phyloP scores from a whole-genome alignment of 352 stramenopile genomes.

The Phytophthora ramorum region DNA sequence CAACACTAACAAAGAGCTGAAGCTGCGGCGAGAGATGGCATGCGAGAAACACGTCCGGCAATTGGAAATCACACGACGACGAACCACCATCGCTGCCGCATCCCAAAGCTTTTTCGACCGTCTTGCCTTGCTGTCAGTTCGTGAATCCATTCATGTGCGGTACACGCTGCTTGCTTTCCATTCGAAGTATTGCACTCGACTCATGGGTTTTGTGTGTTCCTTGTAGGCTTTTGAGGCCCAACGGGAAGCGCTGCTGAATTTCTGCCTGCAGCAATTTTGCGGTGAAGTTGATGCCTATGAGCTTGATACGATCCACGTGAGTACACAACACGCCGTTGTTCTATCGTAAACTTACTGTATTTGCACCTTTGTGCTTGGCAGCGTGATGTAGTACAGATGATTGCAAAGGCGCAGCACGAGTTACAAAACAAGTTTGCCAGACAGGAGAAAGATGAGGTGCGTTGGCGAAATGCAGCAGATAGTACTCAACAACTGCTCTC shows the following conservation, averaged over 20 bases:
- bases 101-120: slow-evolving; percentile 56
- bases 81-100: slow-evolving; percentile 33
- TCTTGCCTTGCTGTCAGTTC: slow-evolving; percentile 40
- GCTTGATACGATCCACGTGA: slow-evolving; percentile 34
- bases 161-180: background rate
- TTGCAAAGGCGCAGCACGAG: slow-evolving; percentile 27
- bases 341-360: background rate
- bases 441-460: slow-evolving; percentile 35
- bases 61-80: slow-evolving; percentile 44
- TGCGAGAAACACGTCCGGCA: slow-evolving; percentile 26
- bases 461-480: background rate
- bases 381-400: slow-evolving; percentile 32
- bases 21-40: slow-evolving; percentile 8
- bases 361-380: slow-evolving; percentile 2
- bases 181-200: background rate
- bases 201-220: background rate
- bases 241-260: slow-evolving; percentile 34
- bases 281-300: slow-evolving; percentile 17
- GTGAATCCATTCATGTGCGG: slow-evolving; percentile 40
- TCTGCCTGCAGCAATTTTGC: slow-evolving; percentile 38
- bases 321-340: background rate
- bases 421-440: slow-evolving; percentile 24
- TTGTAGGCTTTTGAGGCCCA: slow-evolving; percentile 38
- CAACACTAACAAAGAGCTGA: slow-evolving; percentile 18
- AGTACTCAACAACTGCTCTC: background rate